These are phyloP conservation scores for Avena insularis DNA, from an alignment of 176 grass and related monocot species.

Conservation along the genomic window DNA sequence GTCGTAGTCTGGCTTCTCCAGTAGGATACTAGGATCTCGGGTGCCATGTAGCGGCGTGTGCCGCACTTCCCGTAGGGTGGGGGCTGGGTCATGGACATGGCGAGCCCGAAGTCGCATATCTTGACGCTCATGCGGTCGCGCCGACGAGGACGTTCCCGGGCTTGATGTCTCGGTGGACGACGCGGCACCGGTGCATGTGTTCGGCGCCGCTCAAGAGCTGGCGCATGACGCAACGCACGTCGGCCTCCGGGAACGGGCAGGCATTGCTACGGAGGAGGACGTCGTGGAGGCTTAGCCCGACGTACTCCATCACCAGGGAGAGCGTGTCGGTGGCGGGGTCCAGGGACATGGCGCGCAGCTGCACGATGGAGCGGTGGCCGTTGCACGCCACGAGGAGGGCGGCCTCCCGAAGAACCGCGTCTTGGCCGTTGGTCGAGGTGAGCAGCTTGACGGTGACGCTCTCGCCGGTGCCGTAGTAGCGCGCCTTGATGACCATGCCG, in stretches of 20 bases:
- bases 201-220: conserved; percentile 42
- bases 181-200: conserved; percentile 40
- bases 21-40: not conserved
- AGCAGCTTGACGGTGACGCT: conserved; percentile 47
- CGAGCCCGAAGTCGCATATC: conserved; percentile 1
- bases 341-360: conserved; percentile 34
- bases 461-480: conserved; percentile 30
- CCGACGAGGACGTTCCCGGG: conserved; percentile 50
- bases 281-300: conserved; percentile 45
- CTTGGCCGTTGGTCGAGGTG: not conserved
- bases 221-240: conserved; percentile 43
- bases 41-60: conserved; percentile 6
- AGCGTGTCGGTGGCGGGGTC: conserved; percentile 5
- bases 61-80: not conserved
- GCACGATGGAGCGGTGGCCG: conserved; percentile 46
- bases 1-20: conserved; percentile 21
- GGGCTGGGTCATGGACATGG: not conserved
- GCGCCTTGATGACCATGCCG: conserved; percentile 32
- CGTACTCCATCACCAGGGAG: conserved; percentile 60
- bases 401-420: conserved; percentile 3
- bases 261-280: conserved; percentile 7
- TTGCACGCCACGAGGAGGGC: conserved; percentile 26
- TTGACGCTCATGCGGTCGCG: not conserved
- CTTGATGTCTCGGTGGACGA: conserved; percentile 65
- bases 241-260: conserved; percentile 26